Conservation (phyloP, 495 filamentous ascomycete species). For the Aspergillus sclerotiicarbonarius region DNA sequence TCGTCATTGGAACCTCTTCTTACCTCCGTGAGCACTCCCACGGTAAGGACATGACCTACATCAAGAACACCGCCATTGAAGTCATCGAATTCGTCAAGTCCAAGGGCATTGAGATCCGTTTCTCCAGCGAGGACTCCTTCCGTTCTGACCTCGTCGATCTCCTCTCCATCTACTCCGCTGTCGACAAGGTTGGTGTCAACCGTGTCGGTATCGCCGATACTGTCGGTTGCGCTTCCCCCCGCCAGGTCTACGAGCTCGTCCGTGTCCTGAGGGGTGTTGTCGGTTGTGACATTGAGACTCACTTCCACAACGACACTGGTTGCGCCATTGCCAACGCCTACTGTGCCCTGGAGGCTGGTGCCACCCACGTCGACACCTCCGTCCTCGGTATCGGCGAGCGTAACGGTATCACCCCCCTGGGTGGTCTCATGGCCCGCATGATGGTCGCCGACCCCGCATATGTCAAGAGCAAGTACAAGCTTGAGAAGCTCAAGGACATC, state of each 20-base stretch:
- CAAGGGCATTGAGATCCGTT: slow-evolving; percentile 78
- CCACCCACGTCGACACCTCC: slow-evolving; percentile 52
- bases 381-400: slow-evolving; percentile 55
- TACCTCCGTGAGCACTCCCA: slow-evolving; percentile 91
- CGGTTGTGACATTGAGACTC: slow-evolving; percentile 52
- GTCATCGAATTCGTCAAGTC: slow-evolving; percentile 94
- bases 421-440: slow-evolving; percentile 56
- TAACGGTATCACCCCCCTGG: slow-evolving; percentile 52
- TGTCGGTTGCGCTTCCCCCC: slow-evolving; percentile 73
- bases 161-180: slow-evolving; percentile 71
- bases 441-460: slow-evolving; percentile 50
- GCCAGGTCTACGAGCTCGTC: slow-evolving; percentile 88
- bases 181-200: slow-evolving; percentile 78
- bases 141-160: slow-evolving; percentile 78
- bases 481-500: slow-evolving; percentile 54
- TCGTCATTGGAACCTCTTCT: slow-evolving; percentile 91
- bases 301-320: slow-evolving; percentile 56
- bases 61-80: slow-evolving; percentile 87
- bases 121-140: slow-evolving; percentile 82
- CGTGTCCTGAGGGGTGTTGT: slow-evolving; percentile 52
- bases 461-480: slow-evolving; percentile 51
- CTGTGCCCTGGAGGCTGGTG: slow-evolving; percentile 53
- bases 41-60: slow-evolving; percentile 92
- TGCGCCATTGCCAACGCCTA: slow-evolving; percentile 55
- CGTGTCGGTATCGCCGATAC: slow-evolving; percentile 85